A percentile compares a stretch with the other conserved stretches of the same genome.
Evolutionary conservation across 2,329 filamentous ascomycete species (phyloP).

Genomic region (Alternaria solani): DNA sequence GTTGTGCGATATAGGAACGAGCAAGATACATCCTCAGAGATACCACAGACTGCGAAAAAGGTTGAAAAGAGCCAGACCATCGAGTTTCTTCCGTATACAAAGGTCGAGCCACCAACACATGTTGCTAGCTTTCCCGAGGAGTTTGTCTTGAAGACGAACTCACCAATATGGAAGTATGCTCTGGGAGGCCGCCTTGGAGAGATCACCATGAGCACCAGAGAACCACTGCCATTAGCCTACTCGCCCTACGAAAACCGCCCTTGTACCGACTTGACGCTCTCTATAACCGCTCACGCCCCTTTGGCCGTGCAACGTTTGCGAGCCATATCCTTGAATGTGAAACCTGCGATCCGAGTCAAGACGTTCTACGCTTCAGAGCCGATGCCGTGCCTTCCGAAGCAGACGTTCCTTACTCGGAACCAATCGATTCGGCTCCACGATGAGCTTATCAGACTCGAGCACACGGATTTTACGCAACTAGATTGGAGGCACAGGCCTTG

Average conservation of each 20-base stretch:
- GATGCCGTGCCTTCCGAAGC: constrained; percentile 13
- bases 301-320: constrained; percentile 12
- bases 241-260: constrained; percentile 2
- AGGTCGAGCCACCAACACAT: constrained; percentile 15
- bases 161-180: constrained; percentile 16
- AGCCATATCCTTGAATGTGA: constrained; percentile 12
- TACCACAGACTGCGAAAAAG: neutral
- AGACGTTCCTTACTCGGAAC: constrained; percentile 10
- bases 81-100: constrained; percentile 11
- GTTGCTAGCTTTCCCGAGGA: constrained; percentile 15
- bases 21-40: constrained; percentile 13
- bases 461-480: constrained; percentile 8
- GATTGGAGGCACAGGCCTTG: constrained; percentile 3
- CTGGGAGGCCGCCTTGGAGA: constrained; percentile 14
- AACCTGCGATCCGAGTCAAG: constrained; percentile 16
- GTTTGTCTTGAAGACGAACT: constrained; percentile 12
- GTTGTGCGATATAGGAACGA: constrained; percentile 11
- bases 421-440: constrained; percentile 14
- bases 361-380: constrained; percentile 14
- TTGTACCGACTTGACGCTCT: constrained; percentile 12
- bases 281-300: constrained; percentile 4
- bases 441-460: constrained; percentile 9
- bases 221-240: constrained; percentile 17
- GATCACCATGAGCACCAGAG: constrained; percentile 10
- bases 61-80: constrained; percentile 4